Evolutionary conservation across 441 rosid species (phyloP).

Genomic region (Capsella rubella): DNA sequence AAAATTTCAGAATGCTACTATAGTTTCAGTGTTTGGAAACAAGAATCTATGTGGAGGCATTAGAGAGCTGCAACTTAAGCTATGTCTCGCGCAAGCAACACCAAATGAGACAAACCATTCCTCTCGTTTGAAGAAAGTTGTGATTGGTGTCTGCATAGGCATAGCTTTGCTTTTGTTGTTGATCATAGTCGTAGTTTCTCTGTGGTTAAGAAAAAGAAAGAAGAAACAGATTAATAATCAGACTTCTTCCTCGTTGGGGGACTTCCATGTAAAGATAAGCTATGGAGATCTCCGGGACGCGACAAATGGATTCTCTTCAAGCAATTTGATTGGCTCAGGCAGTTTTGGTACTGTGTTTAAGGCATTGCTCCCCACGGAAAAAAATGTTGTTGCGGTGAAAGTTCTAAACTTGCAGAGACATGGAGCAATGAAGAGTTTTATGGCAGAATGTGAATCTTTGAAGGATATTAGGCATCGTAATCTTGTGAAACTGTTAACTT

Average conservation of each 20-base stretch:
- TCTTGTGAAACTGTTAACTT: neutral
- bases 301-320: neutral
- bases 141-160: neutral
- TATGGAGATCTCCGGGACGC: neutral
- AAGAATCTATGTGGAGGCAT: neutral
- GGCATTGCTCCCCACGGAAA: neutral
- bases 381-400: conserved; percentile 8
- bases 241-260: neutral
- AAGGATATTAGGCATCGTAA: neutral
- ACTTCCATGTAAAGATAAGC: neutral
- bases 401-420: neutral
- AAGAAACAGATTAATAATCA: neutral
- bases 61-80: neutral
- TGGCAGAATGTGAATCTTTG: neutral
- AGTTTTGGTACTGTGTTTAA: conserved; percentile 39
- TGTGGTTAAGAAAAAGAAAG: neutral
- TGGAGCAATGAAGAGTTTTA: neutral
- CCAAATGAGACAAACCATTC: neutral
- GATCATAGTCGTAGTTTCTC: neutral
- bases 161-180: neutral
- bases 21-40: neutral
- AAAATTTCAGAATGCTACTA: neutral
- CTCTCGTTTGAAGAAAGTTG: neutral
- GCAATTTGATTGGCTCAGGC: conserved; percentile 31
- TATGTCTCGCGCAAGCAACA: neutral